phyloP scores from a whole-genome alignment of 352 stramenopile species.

The Globisporangium sylvaticum region DNA sequence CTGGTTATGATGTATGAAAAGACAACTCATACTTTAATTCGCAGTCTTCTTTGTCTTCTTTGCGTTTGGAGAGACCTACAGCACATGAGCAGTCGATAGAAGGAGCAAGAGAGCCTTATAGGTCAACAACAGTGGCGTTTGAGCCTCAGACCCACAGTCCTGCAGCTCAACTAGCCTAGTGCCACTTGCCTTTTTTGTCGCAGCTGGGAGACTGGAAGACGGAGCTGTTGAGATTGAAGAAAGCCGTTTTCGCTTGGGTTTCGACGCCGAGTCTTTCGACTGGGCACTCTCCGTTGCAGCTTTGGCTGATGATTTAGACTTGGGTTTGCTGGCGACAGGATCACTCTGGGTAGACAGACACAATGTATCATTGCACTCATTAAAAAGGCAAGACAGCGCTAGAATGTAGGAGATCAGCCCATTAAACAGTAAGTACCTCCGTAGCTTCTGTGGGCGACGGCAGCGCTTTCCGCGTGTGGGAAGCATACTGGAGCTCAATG shows the following conservation, averaged over 20 bases:
- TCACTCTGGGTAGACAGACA: neutral
- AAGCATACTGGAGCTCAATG: slow-evolving; percentile 19
- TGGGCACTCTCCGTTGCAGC: neutral
- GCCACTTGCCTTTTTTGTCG: slow-evolving; percentile 10
- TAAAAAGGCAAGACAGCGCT: neutral
- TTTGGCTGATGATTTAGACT: slow-evolving; percentile 3
- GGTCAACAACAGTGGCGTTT: neutral
- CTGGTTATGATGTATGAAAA: neutral
- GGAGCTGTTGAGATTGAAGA: neutral
- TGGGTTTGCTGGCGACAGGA: neutral
- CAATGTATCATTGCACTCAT: neutral
- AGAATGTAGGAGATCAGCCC: neutral
- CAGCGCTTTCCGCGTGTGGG: neutral
- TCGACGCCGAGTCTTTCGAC: neutral
- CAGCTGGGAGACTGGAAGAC: neutral
- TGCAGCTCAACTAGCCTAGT: neutral
- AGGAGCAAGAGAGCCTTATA: neutral
- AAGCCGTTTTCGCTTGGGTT: slow-evolving; percentile 13
- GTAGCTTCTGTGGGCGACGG: neutral
- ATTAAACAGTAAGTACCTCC: neutral
- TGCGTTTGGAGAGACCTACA: slow-evolving; percentile 8
- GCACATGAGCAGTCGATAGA: neutral
- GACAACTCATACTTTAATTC: neutral
- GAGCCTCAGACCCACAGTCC: neutral
- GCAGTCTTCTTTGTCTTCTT: slow-evolving; percentile 18